Percentiles rank a stretch among this genome's conserved stretches.
Evolutionary conservation across 176 grass and related monocot genomes (phyloP).

Genomic region (Zea luxurians): DNA sequence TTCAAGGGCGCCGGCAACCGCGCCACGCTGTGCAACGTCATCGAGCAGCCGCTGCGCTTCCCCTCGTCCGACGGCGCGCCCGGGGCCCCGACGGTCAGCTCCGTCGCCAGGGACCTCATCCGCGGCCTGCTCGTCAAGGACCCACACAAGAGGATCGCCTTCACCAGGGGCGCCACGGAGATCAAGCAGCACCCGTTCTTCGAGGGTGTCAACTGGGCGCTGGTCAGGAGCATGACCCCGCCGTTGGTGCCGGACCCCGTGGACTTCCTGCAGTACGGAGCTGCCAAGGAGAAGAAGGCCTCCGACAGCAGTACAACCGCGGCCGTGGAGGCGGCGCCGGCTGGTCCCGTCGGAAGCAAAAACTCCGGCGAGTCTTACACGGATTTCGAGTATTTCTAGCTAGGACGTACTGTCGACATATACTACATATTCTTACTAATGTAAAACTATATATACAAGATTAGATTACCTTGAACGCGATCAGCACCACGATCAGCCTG

Average conservation of each 20-base stretch:
- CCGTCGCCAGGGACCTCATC: conserved; percentile 56
- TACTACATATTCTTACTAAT: neutral
- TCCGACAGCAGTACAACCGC: neutral
- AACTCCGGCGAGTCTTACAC: conserved; percentile 2
- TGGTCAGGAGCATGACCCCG: conserved; percentile 60
- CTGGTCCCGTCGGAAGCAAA: neutral
- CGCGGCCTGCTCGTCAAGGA: conserved; percentile 70
- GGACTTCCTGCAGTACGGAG: conserved; percentile 14
- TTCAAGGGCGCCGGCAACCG: conserved; percentile 78
- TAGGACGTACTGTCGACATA: neutral
- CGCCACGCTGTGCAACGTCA: conserved; percentile 74
- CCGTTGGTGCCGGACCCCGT: conserved; percentile 39
- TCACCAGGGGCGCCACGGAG: conserved; percentile 62
- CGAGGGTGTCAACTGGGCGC: conserved; percentile 83
- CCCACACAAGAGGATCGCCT: conserved; percentile 57
- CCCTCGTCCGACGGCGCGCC: conserved; percentile 36
- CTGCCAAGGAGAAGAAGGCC: neutral
- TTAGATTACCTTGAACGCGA: neutral
- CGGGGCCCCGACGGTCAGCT: conserved; percentile 33
- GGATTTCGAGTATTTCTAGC: conserved; percentile 7
- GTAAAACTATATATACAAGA: neutral
- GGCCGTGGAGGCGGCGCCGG: neutral
- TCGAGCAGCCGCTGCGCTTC: conserved; percentile 62
- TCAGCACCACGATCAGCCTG: neutral
- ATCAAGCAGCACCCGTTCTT: conserved; percentile 92